Base-by-base conservation (phyloP, 306 rosid genomes). In the Quercus gilva region DNA sequence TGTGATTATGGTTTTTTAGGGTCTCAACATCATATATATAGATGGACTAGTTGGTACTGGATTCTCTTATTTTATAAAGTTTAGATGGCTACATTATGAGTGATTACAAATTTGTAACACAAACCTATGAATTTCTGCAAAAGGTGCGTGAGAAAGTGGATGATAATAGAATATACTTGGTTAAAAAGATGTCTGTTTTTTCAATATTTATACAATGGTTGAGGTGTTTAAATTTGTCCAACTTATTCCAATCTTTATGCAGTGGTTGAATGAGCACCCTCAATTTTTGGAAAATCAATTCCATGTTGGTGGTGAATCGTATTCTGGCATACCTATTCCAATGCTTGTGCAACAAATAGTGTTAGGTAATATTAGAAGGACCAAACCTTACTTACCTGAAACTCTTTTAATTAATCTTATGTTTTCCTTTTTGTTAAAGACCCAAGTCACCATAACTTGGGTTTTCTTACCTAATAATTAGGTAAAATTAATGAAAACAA, bases 201-300 rank as follows among this genome's bases (percentile, higher is more conserved):
- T 11, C 59, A 53, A 37, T 53, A 12, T 29, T 5, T 20, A 52
- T 28, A 0, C 69, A 14, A 8, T 63, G 6, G 6, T 33, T 33
- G 33, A 31, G 33, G 33, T 31, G 5, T 31, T 31, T 31, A 31
- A 31, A 31, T 31, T 31, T 31, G 33, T 31, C 33, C 33, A 31
- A 7, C 18, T 41, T 35, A 13, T 76, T 65, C 23, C 2, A 6
- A 8, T 23, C 1, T 21, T 71, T 14, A 5, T 79, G 73, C 64
- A 59, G 82, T 79, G 82, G 82, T 13, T 79, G 60, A 20, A 12
- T 28, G 33, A 5, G 11, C 82, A 79, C 60, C 76, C 76, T 78
- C 9, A 64, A 15, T 79, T 23, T 29, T 10, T 49, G 20, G 71
- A 13, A 49, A 79, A 79, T 43, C n/a, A 12, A 31, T 37, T 71